These are phyloP conservation scores for Sanguinoderma infundibulare DNA, from an alignment of 1,284 basidiomycete genomes.

Conservation along the genomic window DNA sequence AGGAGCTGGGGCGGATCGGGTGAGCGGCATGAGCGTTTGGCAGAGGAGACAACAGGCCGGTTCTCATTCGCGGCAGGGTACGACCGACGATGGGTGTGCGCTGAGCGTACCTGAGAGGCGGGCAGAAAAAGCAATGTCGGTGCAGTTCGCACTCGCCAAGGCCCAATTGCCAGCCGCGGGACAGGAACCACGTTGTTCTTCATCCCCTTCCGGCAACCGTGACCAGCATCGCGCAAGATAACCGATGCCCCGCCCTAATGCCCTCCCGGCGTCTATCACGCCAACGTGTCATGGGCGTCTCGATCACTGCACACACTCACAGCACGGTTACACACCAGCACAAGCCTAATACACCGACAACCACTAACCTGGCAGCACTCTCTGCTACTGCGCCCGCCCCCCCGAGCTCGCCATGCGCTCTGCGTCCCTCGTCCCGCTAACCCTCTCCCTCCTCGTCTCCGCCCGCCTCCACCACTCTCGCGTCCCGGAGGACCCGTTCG, in stretches of 20 bases:
- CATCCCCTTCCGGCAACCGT: conserved; percentile 6
- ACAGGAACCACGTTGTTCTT: conserved; percentile 12
- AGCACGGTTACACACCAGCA: too few species aligned
- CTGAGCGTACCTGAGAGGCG: conserved; percentile 15
- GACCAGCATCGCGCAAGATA: conserved; percentile 23
- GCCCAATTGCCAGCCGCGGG: neutral
- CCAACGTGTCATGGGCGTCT: neutral
- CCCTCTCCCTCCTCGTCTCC: conserved; percentile 29
- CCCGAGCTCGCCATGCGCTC: conserved; percentile 11
- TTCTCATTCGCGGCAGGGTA: conserved; percentile 6
- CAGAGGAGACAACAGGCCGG: conserved; percentile 5
- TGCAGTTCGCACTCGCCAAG: neutral
- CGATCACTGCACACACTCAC: too few species aligned
- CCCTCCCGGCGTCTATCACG: conserved; percentile 24
- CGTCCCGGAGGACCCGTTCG: conserved; percentile 75
- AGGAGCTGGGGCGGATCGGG: conserved; percentile 18
- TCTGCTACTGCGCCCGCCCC: neutral
- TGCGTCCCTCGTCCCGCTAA: conserved; percentile 26
- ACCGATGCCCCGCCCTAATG: conserved; percentile 26
- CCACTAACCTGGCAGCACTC: too few species aligned
- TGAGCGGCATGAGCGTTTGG: conserved; percentile 11
- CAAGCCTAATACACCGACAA: too few species aligned
- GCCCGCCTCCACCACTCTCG: conserved; percentile 67
- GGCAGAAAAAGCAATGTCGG: neutral
- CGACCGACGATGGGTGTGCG: conserved; percentile 15